phyloP scores from a whole-genome alignment of 306 rosid species.

The Biancaea sappan region DNA sequence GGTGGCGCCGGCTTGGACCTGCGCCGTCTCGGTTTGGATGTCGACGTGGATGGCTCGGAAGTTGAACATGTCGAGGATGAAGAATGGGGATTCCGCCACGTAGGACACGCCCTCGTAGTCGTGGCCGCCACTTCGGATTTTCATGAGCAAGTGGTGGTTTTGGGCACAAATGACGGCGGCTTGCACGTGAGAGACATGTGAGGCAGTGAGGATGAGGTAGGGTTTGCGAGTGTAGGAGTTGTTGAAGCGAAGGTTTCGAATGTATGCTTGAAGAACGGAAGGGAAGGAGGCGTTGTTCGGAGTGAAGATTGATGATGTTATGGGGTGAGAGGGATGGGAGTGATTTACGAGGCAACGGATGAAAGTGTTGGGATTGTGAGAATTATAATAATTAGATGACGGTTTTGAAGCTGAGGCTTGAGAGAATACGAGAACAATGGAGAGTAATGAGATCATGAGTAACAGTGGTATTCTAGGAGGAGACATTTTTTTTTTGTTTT shows the following conservation, averaged over 20 bases:
- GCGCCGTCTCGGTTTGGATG: slow-evolving; percentile 34
- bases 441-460: not conserved
- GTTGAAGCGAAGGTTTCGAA: slow-evolving; percentile 68
- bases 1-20: slow-evolving; percentile 55
- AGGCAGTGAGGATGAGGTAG: slow-evolving; percentile 49
- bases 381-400: no score
- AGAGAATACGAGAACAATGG: not conserved
- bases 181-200: slow-evolving; percentile 51
- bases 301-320: slow-evolving; percentile 44
- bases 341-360: slow-evolving; percentile 45
- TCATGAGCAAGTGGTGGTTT: slow-evolving; percentile 46
- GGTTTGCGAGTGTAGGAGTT: slow-evolving; percentile 55
- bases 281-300: slow-evolving; percentile 41
- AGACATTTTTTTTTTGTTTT: not conserved
- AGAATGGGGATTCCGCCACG: slow-evolving; percentile 46
- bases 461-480: not conserved
- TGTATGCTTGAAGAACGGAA: slow-evolving; percentile 52
- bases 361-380: slow-evolving; percentile 13
- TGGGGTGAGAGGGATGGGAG: slow-evolving; percentile 42
- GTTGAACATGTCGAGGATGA: slow-evolving; percentile 62
- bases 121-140: slow-evolving; percentile 62
- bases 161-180: slow-evolving; percentile 49
- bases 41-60: slow-evolving; percentile 48
- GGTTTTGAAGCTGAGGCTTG: not conserved
- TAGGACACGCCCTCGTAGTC: slow-evolving; percentile 65